These are phyloP conservation scores for Aspergillus terreus DNA, from an alignment of 2,329 filamentous ascomycete genomes.

Conservation along the genomic window DNA sequence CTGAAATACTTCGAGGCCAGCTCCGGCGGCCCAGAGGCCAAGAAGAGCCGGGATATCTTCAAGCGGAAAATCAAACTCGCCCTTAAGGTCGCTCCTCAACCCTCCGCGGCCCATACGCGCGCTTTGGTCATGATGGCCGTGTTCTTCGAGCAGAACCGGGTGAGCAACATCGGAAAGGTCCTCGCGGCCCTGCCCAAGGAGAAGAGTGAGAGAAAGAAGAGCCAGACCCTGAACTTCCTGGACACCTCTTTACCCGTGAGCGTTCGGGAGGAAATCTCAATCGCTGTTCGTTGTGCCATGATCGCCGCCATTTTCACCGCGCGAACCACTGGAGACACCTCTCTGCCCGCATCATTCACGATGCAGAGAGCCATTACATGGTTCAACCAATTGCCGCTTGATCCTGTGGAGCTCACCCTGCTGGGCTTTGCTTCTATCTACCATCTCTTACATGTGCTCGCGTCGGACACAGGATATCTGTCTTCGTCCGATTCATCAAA, in stretches of 20 bases:
- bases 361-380: conserved; percentile 39
- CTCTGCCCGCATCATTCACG: conserved; percentile 34
- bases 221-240: conserved; percentile 43
- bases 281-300: conserved; percentile 58
- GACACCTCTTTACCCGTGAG: conserved; percentile 52
- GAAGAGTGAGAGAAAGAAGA: conserved; percentile 26
- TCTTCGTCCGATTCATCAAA: conserved; percentile 31
- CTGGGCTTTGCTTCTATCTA: conserved; percentile 41
- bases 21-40: conserved; percentile 45
- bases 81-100: conserved; percentile 69
- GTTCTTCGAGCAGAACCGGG: conserved; percentile 51
- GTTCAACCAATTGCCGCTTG: conserved; percentile 41
- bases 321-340: conserved; percentile 28
- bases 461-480: conserved; percentile 37
- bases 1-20: conserved; percentile 57
- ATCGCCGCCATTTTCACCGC: conserved; percentile 50
- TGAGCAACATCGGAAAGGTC: conserved; percentile 50
- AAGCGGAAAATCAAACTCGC: conserved; percentile 63
- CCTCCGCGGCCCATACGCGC: conserved; percentile 64
- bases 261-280: conserved; percentile 51
- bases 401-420: conserved; percentile 40
- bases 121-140: conserved; percentile 58
- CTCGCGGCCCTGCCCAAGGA: conserved; percentile 50
- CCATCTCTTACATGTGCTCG: conserved; percentile 39
- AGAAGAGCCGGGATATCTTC: conserved; percentile 40